Conservation (phyloP, 2,329 filamentous ascomycete species). For the Arthrobotrys megalospora region DNA sequence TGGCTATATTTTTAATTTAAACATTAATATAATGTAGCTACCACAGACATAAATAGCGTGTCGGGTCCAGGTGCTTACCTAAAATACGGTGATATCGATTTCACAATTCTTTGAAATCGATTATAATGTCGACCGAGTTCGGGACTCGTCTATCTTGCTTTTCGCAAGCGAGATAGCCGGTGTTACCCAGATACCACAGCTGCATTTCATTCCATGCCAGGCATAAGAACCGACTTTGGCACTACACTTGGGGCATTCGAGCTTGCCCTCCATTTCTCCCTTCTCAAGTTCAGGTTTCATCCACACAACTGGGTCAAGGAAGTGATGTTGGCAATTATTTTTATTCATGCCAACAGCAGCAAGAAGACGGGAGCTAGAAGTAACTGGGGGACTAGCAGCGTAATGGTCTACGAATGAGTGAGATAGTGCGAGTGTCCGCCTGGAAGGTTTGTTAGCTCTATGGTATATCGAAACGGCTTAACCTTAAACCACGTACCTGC, state of each 20-base stretch:
- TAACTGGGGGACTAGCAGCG: constrained; percentile 24
- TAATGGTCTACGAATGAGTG: constrained; percentile 69
- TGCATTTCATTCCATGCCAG: constrained; percentile 96
- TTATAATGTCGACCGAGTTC: constrained; percentile 39
- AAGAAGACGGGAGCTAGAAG: constrained; percentile 41
- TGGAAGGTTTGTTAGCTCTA: constrained; percentile 57
- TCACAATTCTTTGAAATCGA: not conserved
- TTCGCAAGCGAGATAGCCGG: constrained; percentile 90
- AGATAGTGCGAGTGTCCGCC: constrained; percentile 67
- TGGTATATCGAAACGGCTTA: not conserved
- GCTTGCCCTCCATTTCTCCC: constrained; percentile 84
- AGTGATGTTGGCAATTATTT: constrained; percentile 82
- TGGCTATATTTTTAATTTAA: constrained; percentile 19
- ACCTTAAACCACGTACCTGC: constrained; percentile 73
- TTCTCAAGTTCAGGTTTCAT: constrained; percentile 88
- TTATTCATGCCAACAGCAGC: constrained; percentile 4
- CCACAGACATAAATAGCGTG: not conserved
- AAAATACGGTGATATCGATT: constrained; percentile 29
- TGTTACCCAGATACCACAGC: constrained; percentile 89
- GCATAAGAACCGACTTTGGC: constrained; percentile 92
- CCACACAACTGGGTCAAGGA: constrained; percentile 93
- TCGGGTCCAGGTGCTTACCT: constrained; percentile 11
- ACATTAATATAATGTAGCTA: constrained; percentile 19
- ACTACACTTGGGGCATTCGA: constrained; percentile 88
- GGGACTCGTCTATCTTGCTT: constrained; percentile 82